Evolutionary conservation across 2,329 filamentous ascomycete species (phyloP), one percentile per base, ranked within the genome.

Genomic region (Neopestalotiopsis sp.): DNA sequence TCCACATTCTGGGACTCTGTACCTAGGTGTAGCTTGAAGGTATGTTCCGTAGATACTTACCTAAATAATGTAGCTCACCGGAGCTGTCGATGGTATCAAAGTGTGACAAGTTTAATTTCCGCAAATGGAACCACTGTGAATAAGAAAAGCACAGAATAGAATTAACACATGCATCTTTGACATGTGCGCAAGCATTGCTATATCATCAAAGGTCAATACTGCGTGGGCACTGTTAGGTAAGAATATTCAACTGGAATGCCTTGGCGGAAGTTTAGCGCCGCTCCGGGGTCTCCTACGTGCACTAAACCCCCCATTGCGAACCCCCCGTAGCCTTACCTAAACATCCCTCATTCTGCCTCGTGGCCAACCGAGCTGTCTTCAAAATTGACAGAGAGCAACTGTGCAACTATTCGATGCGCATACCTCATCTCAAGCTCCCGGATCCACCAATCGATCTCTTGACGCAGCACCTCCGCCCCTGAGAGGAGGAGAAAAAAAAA

Each of bases 231-330:
- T 24, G 62, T 24, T 13, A 20, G 20, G 38, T 53, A 24, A 32
- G 34, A 28, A 28, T 28, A 9, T n/a, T 34, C 12, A 13, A 45
- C 30, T 65, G 28, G n/a, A 20, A 9, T 59, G 24, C 59, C n/a
- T 57, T 49, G 64, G 64, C 45, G 42, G 45, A 57, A 38, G 64
- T 32, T 66, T 66, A 66, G 64, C 64, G 64, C 64, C 64, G 64
- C 30, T 66, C 64, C 64, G 64, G 49, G 20, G 17, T 24, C 38
- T 63, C 20, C 38, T 12, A 20, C 13, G 30, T 42, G 32, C 38
- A 61, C 28, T 34, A 38, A 61, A 30, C 20, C 20, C 45, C 45
- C 45, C 45, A 53, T 53, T 53, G 20, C 30, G 20, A 59, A 28
- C 30, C 24, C 57, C 17, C 45, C 45, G 45, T 14, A 53, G 45